Evolutionary conservation across 257 asterid species (phyloP).

Genomic region (Mitragyna speciosa): DNA sequence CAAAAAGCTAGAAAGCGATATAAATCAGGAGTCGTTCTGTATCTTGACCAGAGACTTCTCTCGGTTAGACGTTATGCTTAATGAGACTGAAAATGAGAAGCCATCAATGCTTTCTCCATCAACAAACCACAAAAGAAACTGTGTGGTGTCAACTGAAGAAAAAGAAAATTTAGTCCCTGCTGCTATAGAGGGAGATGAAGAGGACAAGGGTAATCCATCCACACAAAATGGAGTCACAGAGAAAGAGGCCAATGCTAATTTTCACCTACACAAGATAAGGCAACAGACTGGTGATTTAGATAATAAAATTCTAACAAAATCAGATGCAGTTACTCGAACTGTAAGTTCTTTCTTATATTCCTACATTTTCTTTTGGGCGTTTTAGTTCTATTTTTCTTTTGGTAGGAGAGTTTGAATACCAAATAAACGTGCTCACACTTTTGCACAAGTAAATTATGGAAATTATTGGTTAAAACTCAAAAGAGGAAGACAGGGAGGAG

Average conservation of each 20-base stretch:
- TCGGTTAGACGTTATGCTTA: slow-evolving; percentile 59
- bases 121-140: slow-evolving; percentile 29
- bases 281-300: slow-evolving; percentile 33
- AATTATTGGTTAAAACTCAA: no score
- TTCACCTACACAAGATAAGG: slow-evolving; percentile 25
- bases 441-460: no score
- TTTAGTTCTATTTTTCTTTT: neutral
- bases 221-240: slow-evolving; percentile 31
- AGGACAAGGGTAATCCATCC: slow-evolving; percentile 27
- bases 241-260: slow-evolving; percentile 26
- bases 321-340: slow-evolving; percentile 33
- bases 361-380: slow-evolving; percentile 2
- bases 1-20: slow-evolving; percentile 59
- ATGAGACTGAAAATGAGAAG: slow-evolving; percentile 40
- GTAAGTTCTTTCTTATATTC: slow-evolving; percentile 44
- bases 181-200: slow-evolving; percentile 32
- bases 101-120: slow-evolving; percentile 29
- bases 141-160: slow-evolving; percentile 32
- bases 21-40: slow-evolving; percentile 46
- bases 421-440: neutral
- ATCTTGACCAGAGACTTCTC: slow-evolving; percentile 51
- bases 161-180: slow-evolving; percentile 62
- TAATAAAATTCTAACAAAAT: slow-evolving; percentile 26
- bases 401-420: neutral
- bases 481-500: no score